Percentiles rank a stretch among this genome's conserved stretches.
Evolutionary conservation across 352 stramenopile genomes (phyloP).

Genomic region (Pythium sukuiense): DNA sequence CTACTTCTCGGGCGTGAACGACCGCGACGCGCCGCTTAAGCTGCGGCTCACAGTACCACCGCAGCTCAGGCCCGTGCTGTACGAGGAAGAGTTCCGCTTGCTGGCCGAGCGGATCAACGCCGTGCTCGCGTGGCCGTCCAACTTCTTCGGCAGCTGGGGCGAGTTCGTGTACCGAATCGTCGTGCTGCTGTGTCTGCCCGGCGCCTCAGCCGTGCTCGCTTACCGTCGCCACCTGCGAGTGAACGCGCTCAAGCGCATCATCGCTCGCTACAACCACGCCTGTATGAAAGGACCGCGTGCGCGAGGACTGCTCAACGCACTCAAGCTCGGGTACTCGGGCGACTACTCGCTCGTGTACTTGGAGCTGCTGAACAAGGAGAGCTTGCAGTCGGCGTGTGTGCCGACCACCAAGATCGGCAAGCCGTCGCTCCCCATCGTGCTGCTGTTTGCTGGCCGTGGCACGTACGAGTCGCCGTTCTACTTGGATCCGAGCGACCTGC

Average conservation of each 20-base stretch:
- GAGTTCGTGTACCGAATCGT: constrained; percentile 64
- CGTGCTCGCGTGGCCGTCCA: constrained; percentile 50
- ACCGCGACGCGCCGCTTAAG: constrained; percentile 56
- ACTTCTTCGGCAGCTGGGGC: constrained; percentile 50
- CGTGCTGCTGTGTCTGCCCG: constrained; percentile 66
- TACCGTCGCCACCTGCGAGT: constrained; percentile 74
- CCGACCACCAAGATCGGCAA: constrained; percentile 74
- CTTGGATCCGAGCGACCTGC: constrained; percentile 76
- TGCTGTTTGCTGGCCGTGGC: constrained; percentile 74
- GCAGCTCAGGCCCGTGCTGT: constrained; percentile 61
- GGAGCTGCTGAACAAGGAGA: constrained; percentile 77
- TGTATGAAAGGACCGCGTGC: constrained; percentile 80
- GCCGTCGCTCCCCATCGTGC: constrained; percentile 64
- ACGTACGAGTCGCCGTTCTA: constrained; percentile 83
- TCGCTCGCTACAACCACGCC: constrained; percentile 78
- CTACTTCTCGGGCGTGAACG: constrained; percentile 70
- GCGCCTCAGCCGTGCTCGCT: constrained; percentile 59
- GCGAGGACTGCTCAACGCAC: constrained; percentile 63
- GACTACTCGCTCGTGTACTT: constrained; percentile 85
- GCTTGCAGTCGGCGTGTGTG: constrained; percentile 63
- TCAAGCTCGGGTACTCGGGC: constrained; percentile 75
- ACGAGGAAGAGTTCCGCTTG: constrained; percentile 64
- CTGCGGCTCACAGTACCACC: constrained; percentile 59
- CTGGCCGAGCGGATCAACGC: constrained; percentile 70
- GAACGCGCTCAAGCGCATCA: constrained; percentile 73